Evolutionary conservation across 768 basidiomycete genomes (phyloP).

Genomic region (Clavaria fumosa): DNA sequence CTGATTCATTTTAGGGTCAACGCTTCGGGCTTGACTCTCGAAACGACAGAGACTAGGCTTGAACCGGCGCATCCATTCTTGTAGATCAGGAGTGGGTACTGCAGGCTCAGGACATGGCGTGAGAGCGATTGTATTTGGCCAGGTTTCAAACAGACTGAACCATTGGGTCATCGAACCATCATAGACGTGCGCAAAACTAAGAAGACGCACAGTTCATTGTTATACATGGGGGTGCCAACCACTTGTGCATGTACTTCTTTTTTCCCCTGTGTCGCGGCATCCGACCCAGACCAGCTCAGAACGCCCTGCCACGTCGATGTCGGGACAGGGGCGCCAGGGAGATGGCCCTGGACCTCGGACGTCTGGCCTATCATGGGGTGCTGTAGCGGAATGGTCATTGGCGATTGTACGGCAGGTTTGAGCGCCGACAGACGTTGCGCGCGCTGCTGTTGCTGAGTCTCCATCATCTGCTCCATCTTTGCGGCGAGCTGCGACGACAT

Average conservation of each 20-base stretch:
- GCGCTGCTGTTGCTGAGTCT: too few species aligned
- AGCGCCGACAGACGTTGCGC: too few species aligned
- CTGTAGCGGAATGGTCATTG: too few species aligned
- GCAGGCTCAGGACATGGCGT: conserved; percentile 26
- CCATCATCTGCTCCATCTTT: too few species aligned
- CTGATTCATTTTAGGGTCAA: conserved; percentile 27
- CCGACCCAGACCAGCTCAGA: conserved; percentile 29
- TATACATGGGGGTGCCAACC: conserved; percentile 16
- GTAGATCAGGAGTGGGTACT: conserved; percentile 25
- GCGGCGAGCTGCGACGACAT: too few species aligned
- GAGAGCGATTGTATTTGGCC: conserved; percentile 34
- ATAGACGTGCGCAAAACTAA: conserved; percentile 1
- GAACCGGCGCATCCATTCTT: conserved; percentile 31
- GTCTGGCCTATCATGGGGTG: too few species aligned
- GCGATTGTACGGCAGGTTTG: too few species aligned
- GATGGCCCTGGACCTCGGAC: too few species aligned
- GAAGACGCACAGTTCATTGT: conserved; percentile 21
- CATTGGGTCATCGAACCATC: background rate
- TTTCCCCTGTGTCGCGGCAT: conserved; percentile 17
- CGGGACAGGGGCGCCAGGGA: conserved; percentile 4
- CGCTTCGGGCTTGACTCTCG: conserved; percentile 15
- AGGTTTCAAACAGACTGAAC: conserved; percentile 33
- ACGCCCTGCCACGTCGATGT: conserved; percentile 30
- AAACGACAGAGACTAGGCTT: conserved; percentile 29
- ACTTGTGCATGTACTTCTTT: conserved; percentile 33